These are phyloP conservation scores for Fusarium xylarioides DNA, from an alignment of 2,329 filamentous ascomycete genomes.

Conservation along the genomic window DNA sequence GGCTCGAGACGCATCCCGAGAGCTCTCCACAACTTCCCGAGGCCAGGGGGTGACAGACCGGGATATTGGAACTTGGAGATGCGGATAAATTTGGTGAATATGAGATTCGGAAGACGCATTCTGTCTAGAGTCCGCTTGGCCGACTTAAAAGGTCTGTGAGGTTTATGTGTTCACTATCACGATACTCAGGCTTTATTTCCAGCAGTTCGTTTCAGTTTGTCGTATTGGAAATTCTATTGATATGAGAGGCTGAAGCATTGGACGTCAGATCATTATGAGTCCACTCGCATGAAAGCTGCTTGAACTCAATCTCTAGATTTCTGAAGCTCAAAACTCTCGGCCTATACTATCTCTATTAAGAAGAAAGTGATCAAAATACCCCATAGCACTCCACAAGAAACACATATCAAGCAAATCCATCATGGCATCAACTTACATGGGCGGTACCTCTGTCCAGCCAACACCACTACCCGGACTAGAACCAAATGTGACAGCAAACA, in stretches of 20 bases:
- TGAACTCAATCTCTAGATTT: background rate
- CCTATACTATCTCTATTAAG: background rate
- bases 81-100: background rate
- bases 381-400: background rate
- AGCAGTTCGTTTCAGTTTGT: background rate
- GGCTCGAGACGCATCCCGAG: conserved; percentile 31
- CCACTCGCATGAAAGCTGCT: background rate
- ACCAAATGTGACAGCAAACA: background rate
- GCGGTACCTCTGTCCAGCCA: background rate
- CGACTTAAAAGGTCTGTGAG: background rate
- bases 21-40: conserved; percentile 4
- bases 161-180: background rate
- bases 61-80: background rate
- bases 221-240: background rate
- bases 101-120: background rate
- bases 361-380: fast-evolving
- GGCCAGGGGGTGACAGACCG: background rate
- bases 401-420: background rate
- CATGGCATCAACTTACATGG: conserved; percentile 10
- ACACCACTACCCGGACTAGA: background rate
- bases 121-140: background rate
- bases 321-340: background rate
- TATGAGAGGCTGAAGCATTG: no score
- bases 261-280: background rate
- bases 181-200: background rate